Evolutionary conservation across 2,329 filamentous ascomycete species (phyloP).

Genomic region (Penicillium sclerotiorum): DNA sequence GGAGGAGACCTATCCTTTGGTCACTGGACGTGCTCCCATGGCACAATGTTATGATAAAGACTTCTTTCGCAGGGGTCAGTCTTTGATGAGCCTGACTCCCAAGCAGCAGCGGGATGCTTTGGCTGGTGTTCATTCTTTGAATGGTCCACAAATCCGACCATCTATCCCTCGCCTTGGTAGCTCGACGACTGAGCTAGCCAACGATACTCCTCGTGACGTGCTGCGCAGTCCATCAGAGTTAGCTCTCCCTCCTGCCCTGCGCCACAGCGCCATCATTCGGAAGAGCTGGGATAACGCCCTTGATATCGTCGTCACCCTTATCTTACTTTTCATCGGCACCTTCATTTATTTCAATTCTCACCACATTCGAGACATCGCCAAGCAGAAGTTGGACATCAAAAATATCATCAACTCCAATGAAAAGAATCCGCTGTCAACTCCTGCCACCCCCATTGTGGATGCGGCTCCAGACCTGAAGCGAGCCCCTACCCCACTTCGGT

Average conservation of each 20-base stretch:
- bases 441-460: constrained; percentile 40
- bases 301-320: constrained; percentile 47
- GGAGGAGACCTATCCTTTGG: constrained; percentile 79
- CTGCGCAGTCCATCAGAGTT: constrained; percentile 39
- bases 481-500: constrained; percentile 25
- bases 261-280: constrained; percentile 48
- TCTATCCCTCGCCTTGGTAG: constrained; percentile 51
- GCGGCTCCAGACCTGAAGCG: constrained; percentile 28
- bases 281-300: constrained; percentile 50
- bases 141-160: constrained; percentile 44
- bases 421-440: constrained; percentile 40
- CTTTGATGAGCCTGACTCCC: constrained; percentile 40
- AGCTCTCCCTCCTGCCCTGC: constrained; percentile 42
- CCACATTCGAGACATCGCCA: constrained; percentile 43
- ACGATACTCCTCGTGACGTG: constrained; percentile 43
- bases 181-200: constrained; percentile 36
- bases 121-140: constrained; percentile 71
- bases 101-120: constrained; percentile 63
- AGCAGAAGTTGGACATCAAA: constrained; percentile 49
- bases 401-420: constrained; percentile 47
- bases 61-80: constrained; percentile 44
- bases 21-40: constrained; percentile 68
- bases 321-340: constrained; percentile 43
- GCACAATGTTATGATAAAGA: constrained; percentile 61
- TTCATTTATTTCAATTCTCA: constrained; percentile 49